Evolutionary conservation across 2,329 filamentous ascomycete genomes (phyloP), one percentile per base, ranked within the genome.

Genomic region (Cytospora leucostoma): DNA sequence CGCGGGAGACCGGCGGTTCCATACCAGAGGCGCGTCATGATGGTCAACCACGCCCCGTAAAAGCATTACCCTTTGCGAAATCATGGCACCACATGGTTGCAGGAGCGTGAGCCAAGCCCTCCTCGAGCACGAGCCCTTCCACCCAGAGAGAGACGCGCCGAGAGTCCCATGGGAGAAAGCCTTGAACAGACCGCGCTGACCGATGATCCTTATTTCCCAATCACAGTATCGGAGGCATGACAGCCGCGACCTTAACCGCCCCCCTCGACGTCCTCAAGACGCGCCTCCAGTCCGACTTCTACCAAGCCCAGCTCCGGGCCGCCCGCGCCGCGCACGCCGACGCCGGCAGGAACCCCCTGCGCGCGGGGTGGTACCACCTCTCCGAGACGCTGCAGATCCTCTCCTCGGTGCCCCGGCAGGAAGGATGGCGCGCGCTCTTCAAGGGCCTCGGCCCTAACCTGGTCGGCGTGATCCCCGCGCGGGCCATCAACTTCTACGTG

Each of bases 251-350:
- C n/a, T 78, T 97, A n/a, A 97, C 94, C 1, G 93, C 92, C 10
- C 94, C 94, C 27, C 89, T 98, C 65, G 94, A 97, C 73, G 93
- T 97, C 37, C 84, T 98, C 57, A 96, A 96, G 76, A 98, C 94
- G 12, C 88, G 94, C 40, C 82, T 98, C 3, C 94, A 98, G 75
- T 96, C 92, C 71, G 93, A 96, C 73, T 96, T 96, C 75, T 97
- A 97, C 81, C 92, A 97, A 75, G 83, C 88, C 10, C 91, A 97
- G 76, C 83, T 97, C 53, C 83, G 84, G 35, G 85, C 88, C 17
- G 83, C 86, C 10, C 85, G 90, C 56, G 79, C 84, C n/a, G 84
- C 87, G 72, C 72, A 84, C 77, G 68, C 85, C 71, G 71, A 83
- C 77, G 70, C 80, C 75, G 67, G 85, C 66, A 82, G 92, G 68